These are phyloP conservation scores for Blepharisma stoltei DNA, from an alignment of 73 alveolate genomes.

Conservation along the genomic window DNA sequence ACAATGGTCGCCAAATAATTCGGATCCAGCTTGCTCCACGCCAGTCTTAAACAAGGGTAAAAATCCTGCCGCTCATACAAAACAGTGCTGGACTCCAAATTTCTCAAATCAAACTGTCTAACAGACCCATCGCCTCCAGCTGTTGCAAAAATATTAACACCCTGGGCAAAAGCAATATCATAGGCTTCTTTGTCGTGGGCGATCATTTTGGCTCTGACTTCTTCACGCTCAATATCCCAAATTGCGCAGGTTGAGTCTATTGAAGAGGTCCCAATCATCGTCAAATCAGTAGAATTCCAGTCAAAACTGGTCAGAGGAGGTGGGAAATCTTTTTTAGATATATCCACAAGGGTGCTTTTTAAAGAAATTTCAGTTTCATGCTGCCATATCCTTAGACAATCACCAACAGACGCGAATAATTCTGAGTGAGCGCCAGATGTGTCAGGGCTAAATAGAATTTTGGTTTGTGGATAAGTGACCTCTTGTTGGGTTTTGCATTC, in stretches of 20 bases:
- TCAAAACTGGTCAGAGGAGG: slow-evolving; percentile 97
- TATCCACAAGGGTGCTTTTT: slow-evolving; percentile 45
- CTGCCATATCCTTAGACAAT: slow-evolving; percentile 69
- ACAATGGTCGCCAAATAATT: slow-evolving; percentile 91
- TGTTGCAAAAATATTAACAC: slow-evolving; percentile 84
- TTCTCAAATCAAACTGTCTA: slow-evolving; percentile 89
- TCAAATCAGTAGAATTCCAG: slow-evolving; percentile 87
- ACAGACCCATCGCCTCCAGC: slow-evolving; percentile 98
- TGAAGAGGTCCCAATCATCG: slow-evolving; percentile 89
- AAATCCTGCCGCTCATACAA: slow-evolving; percentile 81
- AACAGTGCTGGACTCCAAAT: slow-evolving; percentile 90
- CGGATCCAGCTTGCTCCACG: slow-evolving; percentile 89
- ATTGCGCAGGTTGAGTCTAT: slow-evolving; percentile 97
- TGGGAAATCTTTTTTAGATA: slow-evolving; percentile 47
- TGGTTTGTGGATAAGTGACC: slow-evolving; percentile 92
- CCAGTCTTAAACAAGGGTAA: slow-evolving; percentile 84
- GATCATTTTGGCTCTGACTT: slow-evolving; percentile 86
- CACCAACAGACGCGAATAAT: slow-evolving; percentile 74
- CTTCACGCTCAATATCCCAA: slow-evolving; percentile 91
- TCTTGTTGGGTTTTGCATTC: slow-evolving; percentile 53
- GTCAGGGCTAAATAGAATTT: slow-evolving; percentile 94
- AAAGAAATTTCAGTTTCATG: slow-evolving; percentile 38
- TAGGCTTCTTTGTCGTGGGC: slow-evolving; percentile 99
- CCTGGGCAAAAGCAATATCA: slow-evolving; percentile 89
- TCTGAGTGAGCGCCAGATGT: slow-evolving; percentile 46